Conservation (phyloP, 495 filamentous ascomycete species). For the Gamarada debralockiae region DNA sequence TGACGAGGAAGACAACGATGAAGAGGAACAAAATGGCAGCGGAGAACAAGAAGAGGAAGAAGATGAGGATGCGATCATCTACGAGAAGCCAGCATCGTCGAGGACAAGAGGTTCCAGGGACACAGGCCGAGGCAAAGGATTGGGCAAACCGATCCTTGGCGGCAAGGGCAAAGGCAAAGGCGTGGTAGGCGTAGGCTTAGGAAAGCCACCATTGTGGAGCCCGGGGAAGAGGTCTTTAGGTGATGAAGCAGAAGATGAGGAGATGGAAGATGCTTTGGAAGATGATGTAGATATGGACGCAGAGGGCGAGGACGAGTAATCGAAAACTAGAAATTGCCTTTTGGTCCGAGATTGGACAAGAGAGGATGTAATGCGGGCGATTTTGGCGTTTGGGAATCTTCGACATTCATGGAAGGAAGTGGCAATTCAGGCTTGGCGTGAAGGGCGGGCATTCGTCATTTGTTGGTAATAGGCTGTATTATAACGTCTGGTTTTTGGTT, state of each 20-base stretch:
- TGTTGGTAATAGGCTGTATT: background rate
- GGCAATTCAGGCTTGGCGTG: background rate
- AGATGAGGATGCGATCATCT: slow-evolving; percentile 26
- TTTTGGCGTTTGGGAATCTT: background rate
- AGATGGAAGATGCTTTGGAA: slow-evolving; percentile 8
- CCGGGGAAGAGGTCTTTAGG: slow-evolving; percentile 14
- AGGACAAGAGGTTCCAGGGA: slow-evolving; percentile 13
- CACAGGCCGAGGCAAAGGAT: slow-evolving; percentile 2
- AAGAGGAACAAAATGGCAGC: slow-evolving; percentile 25
- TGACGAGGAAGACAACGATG: slow-evolving; percentile 30
- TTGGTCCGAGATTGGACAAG: background rate
- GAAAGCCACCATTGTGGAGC: slow-evolving; percentile 6
- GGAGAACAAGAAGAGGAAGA: slow-evolving; percentile 29
- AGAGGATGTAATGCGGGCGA: background rate
- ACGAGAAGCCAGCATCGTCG: slow-evolving; percentile 19
- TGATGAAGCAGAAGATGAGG: slow-evolving; percentile 21
- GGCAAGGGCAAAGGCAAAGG: slow-evolving; percentile 23
- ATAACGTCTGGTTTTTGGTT: background rate
- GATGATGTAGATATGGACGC: slow-evolving; percentile 22
- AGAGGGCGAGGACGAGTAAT: slow-evolving; percentile 25
- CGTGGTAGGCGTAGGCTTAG: slow-evolving; percentile 18
- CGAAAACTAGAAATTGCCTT: background rate
- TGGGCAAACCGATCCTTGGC: slow-evolving; percentile 19
- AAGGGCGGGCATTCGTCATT: background rate
- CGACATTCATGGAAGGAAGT: background rate